Evolutionary conservation across 306 rosid species (phyloP).

Genomic region (Gynostemma pentaphyllum): DNA sequence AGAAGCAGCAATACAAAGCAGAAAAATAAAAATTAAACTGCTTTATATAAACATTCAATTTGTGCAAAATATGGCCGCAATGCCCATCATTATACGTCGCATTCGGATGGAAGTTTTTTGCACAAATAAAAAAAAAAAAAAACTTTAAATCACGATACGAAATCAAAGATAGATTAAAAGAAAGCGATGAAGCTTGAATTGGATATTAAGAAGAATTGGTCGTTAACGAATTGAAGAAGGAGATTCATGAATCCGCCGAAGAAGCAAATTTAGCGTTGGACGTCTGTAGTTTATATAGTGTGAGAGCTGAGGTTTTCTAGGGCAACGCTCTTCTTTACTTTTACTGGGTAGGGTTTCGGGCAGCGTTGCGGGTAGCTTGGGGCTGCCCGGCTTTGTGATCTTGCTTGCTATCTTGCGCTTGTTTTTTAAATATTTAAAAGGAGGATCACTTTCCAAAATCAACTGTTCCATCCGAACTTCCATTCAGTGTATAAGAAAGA

Average conservation of each 20-base stretch:
- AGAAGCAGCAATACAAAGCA: conserved; percentile 3
- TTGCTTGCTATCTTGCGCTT: conserved; percentile 15
- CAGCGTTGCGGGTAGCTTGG: conserved; percentile 16
- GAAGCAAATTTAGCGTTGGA: not conserved
- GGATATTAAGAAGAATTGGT: no score
- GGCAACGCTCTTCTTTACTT: not conserved
- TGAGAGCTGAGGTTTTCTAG: conserved; percentile 4
- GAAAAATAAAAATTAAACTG: not conserved
- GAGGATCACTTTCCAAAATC: not conserved
- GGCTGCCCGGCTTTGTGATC: conserved; percentile 13
- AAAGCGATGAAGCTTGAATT: no score
- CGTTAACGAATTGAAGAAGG: not conserved
- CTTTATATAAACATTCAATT: conserved; percentile 21
- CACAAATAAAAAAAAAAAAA: conserved; percentile 1
- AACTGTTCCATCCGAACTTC: not conserved
- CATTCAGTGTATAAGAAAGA: not conserved
- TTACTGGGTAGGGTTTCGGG: conserved; percentile 25
- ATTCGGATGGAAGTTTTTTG: conserved; percentile 89
- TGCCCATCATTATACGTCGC: conserved; percentile 31
- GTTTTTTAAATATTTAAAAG: not conserved
- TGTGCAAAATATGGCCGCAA: conserved; percentile 89
- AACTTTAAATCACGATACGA: fast-evolving
- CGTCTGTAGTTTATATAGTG: not conserved
- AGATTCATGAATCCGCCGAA: no score
- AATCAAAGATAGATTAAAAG: not conserved